Base-by-base conservation (phyloP, 2,329 filamentous ascomycete genomes). In the Lomentospora prolificans region DNA sequence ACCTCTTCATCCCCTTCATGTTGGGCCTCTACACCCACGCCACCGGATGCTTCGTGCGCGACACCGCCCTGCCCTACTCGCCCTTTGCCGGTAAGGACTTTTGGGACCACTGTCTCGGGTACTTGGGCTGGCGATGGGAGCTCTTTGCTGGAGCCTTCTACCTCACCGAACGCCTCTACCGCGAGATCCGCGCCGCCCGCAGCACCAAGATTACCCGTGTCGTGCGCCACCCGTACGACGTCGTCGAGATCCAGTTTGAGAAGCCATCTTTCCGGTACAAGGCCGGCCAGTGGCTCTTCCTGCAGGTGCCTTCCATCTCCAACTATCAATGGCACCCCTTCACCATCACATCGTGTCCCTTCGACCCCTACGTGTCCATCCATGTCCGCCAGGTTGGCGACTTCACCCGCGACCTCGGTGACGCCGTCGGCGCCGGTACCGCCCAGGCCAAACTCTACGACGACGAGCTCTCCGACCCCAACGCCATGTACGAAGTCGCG, bases 81-180 rank as follows among this genome's bases (percentile, higher is more conserved):
- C 94, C 94, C 2, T 94, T 99, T 61, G 91, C 88, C 12, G 87
- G 89, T 1, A 74, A 83, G 1, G 66, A 78, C 33, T 97, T 94
- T 75, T 97, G 94, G 94, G 75, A 78, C 31, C 92, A 97, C 70
- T 99, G 94, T 70, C 80, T 97, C 57, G 94, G 94, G 41, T 99
- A 99, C 66, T 80, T 96, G 63, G 92, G 94, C 51, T 99, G 94
- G 94, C 81, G 94, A 67, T 99, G 94, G 91, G 94, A 97, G 73
- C 79, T 97, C 7, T 84, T 86, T 64, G 89, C 86, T 6, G 94
- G 90, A 60, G 89, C 79, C 41, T 72, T 97, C 51, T 99, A 99
- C 70, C 77, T 99, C 27, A 67, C 84, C 28, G 94, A 99, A 71
- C 86, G 94, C 60, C 74, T 99, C 0, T 97, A 92, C 70, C 89